A percentile compares a stretch with the other conserved stretches of the same genome.
phyloP scores from a whole-genome alignment of 176 grass and related monocot species.

The Rhynchospora pubera region DNA sequence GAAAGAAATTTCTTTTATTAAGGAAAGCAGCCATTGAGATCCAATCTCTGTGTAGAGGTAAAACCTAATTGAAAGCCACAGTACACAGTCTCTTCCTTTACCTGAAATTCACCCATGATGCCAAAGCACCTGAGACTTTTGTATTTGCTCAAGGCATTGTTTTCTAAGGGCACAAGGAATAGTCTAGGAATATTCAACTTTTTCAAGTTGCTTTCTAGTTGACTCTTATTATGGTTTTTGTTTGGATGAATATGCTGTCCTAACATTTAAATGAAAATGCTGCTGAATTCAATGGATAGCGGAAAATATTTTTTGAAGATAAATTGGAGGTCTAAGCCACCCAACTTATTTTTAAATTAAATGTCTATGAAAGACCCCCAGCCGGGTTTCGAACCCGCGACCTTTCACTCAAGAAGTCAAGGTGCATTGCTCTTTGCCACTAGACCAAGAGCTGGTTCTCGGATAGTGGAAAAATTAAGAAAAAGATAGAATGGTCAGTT shows the following conservation, averaged over 20 bases:
- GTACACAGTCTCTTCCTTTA: not conserved
- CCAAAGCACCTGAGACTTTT: not conserved
- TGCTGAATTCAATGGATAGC: not conserved
- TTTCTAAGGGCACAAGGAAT: not conserved
- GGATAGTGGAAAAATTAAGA: too few species aligned
- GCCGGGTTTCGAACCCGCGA: too few species aligned
- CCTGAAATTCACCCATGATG: not conserved
- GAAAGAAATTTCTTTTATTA: conserved; percentile 61
- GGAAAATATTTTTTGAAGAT: too few species aligned
- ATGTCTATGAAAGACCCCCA: too few species aligned
- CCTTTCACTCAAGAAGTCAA: too few species aligned
- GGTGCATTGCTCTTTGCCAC: too few species aligned
- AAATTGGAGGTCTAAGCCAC: too few species aligned
- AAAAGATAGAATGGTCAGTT: not conserved
- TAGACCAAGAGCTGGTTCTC: too few species aligned
- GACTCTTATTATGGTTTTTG: not conserved
- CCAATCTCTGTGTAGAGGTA: conserved; percentile 87
- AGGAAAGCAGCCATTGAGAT: conserved; percentile 58
- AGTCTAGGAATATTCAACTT: not conserved
- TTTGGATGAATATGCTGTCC: not conserved
- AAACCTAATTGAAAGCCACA: not conserved
- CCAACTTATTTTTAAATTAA: too few species aligned
- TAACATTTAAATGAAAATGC: not conserved
- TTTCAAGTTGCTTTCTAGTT: not conserved
- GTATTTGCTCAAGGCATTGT: not conserved